phyloP scores from a whole-genome alignment of 2,329 filamentous ascomycete species.

The Calonectria naviculata region DNA sequence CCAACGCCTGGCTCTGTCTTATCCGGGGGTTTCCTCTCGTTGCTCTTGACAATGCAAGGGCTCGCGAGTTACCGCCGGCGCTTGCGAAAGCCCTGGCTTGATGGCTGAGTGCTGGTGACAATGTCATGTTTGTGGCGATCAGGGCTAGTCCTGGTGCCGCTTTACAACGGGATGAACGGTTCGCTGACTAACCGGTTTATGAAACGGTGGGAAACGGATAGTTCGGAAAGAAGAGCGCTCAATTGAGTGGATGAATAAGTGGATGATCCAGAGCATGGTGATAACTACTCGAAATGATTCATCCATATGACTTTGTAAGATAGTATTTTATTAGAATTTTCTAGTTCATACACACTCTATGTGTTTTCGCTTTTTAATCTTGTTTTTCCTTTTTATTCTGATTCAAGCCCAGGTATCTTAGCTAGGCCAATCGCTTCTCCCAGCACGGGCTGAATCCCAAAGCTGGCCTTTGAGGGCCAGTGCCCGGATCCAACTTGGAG shows the following conservation, averaged over 20 bases:
- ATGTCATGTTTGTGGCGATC: not conserved
- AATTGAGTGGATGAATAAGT: not conserved
- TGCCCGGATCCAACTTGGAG: slow-evolving; percentile 6
- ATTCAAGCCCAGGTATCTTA: not conserved
- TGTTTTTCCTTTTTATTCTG: not conserved
- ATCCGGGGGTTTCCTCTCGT: slow-evolving; percentile 7
- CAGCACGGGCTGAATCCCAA: slow-evolving; percentile 2
- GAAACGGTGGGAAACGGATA: slow-evolving; percentile 11
- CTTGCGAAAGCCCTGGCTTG: slow-evolving; percentile 14
- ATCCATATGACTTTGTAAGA: no score
- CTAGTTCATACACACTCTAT: not conserved
- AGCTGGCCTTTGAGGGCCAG: slow-evolving; percentile 8
- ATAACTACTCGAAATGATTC: no score
- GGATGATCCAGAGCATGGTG: no score
- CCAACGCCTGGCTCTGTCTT: not conserved
- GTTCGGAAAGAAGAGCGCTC: slow-evolving; percentile 2
- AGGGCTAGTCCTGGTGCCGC: slow-evolving; percentile 1
- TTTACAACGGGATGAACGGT: not conserved
- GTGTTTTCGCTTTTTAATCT: not conserved
- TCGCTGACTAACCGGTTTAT: not conserved
- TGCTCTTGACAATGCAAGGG: slow-evolving; percentile 26
- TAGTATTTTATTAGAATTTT: not conserved
- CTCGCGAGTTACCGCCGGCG: slow-evolving; percentile 4
- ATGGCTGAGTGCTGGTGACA: not conserved
- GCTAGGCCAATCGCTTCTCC: not conserved